Conservation (phyloP, 2,329 filamentous ascomycete species). For the Verticillium albo-atrum region DNA sequence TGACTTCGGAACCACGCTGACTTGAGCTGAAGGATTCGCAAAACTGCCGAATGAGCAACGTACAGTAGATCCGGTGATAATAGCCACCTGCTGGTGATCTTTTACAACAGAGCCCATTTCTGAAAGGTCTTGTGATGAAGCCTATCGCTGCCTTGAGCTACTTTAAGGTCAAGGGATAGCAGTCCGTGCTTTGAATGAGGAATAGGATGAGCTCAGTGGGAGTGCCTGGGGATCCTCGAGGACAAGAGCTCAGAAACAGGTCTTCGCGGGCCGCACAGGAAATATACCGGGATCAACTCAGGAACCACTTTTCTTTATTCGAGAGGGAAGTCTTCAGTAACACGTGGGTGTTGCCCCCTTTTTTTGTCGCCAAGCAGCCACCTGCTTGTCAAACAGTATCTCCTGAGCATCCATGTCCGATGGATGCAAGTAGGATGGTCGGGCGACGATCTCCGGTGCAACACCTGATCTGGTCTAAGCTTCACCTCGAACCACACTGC, state of each 20-base stretch:
- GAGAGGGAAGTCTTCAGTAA: not conserved
- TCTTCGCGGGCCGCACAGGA: not conserved
- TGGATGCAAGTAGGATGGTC: not conserved
- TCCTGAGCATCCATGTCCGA: not conserved
- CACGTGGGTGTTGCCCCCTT: not conserved
- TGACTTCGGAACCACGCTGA: no score
- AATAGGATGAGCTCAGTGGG: not conserved
- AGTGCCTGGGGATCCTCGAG: not conserved
- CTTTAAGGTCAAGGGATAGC: not conserved
- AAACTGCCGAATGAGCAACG: no score
- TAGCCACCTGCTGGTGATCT: conserved; percentile 22
- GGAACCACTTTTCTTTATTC: not conserved
- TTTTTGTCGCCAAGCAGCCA: not conserved
- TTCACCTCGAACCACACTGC: not conserved
- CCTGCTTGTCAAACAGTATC: not conserved
- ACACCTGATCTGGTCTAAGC: not conserved
- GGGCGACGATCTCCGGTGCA: not conserved
- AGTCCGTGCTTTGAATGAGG: not conserved
- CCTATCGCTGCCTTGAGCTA: not conserved
- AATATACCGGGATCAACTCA: not conserved
- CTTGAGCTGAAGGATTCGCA: not conserved
- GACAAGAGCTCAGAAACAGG: not conserved
- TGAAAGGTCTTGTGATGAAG: not conserved
- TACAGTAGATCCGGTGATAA: conserved; percentile 35
- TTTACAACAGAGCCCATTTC: not conserved